Base-by-base conservation (phyloP, 2,329 filamentous ascomycete species). In the Cladophialophora carrionii region DNA sequence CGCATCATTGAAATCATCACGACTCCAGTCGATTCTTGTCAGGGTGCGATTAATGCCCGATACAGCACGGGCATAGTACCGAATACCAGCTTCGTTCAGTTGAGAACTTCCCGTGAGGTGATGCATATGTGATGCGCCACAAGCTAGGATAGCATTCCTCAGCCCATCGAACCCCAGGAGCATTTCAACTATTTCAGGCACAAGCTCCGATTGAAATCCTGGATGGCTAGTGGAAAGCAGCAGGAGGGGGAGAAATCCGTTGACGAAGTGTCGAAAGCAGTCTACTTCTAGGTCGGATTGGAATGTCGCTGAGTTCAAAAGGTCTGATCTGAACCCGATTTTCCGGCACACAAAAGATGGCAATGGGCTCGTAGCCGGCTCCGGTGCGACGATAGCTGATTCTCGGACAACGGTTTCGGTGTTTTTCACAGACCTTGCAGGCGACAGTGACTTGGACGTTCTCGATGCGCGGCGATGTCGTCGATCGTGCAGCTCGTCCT, bases 401-500 rank as follows among this genome's bases (percentile, higher is more conserved):
- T 43, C 37, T 17, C n/a, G 37, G 37, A 43, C 37, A 14, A 43
- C 3, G 17, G 17, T 5, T 3, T 43, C 9, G 3, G 51, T 24
- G 24, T 12, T 31, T 20, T 58, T 37, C 8, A 58, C 56, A 22
- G 53, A 59, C 31, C 26, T 49, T 22, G 41, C 29, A 1, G 56
- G 43, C 14, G 62, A 43, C 20, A 46, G 20, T 22, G 34, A 53
- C 17, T 24, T 46, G 14, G 65, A 51, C n/a, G 59, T 52, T 43
- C 52, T 61, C 32, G 57, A 68, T 5, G 49, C 60, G 9, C 57
- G 66, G 24, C 60, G 56, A 61, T 68, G 59, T 10, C 66, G 62
- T 43, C 64, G 67, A 43, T 69, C 67, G 43, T 60, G 57, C 17
- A 67, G 26, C 9, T 66, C 64, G 17, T 67, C 67, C 48, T 64